These are phyloP conservation scores for Evansstolkia leycettana DNA, from an alignment of 495 filamentous ascomycete genomes.

Conservation along the genomic window DNA sequence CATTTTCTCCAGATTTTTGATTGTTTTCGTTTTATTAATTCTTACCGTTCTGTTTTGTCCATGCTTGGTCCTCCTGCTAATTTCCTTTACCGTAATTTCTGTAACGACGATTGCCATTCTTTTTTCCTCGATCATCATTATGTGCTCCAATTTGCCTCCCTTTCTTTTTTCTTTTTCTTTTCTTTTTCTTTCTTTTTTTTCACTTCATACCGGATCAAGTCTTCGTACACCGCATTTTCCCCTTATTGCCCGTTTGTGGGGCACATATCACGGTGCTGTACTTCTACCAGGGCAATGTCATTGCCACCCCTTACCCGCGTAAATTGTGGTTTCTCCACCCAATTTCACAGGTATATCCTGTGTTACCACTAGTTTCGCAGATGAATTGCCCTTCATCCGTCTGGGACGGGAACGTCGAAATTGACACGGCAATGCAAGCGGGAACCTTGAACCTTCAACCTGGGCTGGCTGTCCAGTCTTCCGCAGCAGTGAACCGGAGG, in stretches of 20 bases:
- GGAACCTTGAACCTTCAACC: too few relatives aligned
- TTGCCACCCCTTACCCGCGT: too few relatives aligned
- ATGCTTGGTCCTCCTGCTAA: not conserved
- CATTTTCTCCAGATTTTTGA: too few relatives aligned
- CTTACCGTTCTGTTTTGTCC: constrained; percentile 10
- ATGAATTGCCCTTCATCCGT: too few relatives aligned
- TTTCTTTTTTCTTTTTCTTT: constrained; percentile 7
- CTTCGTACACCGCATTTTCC: constrained; percentile 6
- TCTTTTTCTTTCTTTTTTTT: constrained; percentile 5
- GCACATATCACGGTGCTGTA: too few relatives aligned
- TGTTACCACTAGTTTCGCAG: too few relatives aligned
- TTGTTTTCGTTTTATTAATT: constrained; percentile 2
- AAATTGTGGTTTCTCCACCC: too few relatives aligned
- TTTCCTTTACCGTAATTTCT: too few relatives aligned
- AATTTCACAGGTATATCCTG: too few relatives aligned
- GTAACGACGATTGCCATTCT: not conserved
- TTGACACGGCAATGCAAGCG: too few relatives aligned
- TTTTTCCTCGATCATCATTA: not conserved
- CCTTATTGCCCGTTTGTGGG: not conserved
- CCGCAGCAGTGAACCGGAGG: constrained; percentile 1
- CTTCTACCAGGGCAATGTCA: too few relatives aligned
- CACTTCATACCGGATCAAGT: constrained; percentile 4
- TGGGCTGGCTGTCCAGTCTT: constrained; percentile 6
- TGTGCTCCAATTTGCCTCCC: constrained; percentile 8
- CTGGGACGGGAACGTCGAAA: too few relatives aligned